Conservation (phyloP, 2,329 filamentous ascomycete genomes). For the Sarocladium brachiariae region DNA sequence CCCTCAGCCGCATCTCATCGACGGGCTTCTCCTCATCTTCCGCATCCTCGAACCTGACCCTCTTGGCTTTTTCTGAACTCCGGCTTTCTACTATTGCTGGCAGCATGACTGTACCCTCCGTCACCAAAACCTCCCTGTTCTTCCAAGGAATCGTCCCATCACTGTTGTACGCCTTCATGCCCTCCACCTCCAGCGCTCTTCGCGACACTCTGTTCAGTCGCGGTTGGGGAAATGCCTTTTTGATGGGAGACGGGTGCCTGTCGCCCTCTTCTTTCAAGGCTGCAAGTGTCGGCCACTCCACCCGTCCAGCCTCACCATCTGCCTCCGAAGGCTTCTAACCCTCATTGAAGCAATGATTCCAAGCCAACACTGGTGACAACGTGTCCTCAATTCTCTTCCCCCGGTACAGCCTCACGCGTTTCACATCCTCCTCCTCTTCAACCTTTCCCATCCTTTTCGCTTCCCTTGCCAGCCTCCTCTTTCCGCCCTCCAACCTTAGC, state of each 20-base stretch:
- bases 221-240: slow-evolving; percentile 27
- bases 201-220: slow-evolving; percentile 17
- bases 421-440: slow-evolving; percentile 11
- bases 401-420: slow-evolving; percentile 16
- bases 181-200: slow-evolving; percentile 10
- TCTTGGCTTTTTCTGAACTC: background rate
- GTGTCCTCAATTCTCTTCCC: slow-evolving; percentile 22
- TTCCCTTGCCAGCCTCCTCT: slow-evolving; percentile 20
- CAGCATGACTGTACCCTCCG: background rate
- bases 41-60: slow-evolving; percentile 6
- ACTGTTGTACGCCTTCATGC: slow-evolving; percentile 12
- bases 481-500: slow-evolving; percentile 23
- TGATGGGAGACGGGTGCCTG: slow-evolving; percentile 17
- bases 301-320: slow-evolving; percentile 13
- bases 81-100: background rate
- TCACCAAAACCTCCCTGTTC: slow-evolving; percentile 17
- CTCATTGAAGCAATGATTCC: slow-evolving; percentile 26
- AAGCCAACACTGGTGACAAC: slow-evolving; percentile 27
- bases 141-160: slow-evolving; percentile 21
- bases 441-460: slow-evolving; percentile 17
- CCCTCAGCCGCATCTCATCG: slow-evolving; percentile 10
- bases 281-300: slow-evolving; percentile 27
- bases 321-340: slow-evolving; percentile 11
- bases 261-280: slow-evolving; percentile 31
- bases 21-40: background rate